phyloP scores from a whole-genome alignment of 1,284 basidiomycete genomes.

The Trichosporon ovoides region DNA sequence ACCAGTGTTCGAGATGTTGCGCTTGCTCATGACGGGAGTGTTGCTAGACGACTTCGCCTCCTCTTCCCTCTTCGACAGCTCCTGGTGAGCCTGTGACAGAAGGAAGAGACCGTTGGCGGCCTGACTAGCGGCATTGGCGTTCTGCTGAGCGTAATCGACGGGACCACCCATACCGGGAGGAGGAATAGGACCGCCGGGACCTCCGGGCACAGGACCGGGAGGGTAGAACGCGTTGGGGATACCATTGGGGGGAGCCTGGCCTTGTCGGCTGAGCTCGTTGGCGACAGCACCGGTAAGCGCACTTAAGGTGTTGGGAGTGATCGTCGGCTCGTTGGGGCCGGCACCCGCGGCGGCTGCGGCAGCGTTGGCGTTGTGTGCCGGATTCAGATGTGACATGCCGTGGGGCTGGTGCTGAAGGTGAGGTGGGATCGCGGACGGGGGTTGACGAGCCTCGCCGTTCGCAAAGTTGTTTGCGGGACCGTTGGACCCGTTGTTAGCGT shows the following conservation, averaged over 20 bases:
- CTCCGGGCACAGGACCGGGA: constrained; percentile 23
- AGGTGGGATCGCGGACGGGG: constrained; percentile 26
- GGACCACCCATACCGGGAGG: constrained; percentile 21
- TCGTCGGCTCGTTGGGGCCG: constrained; percentile 54
- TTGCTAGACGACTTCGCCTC: constrained; percentile 23
- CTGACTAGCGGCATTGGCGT: constrained; percentile 45
- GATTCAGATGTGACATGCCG: constrained; percentile 31
- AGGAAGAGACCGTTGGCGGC: constrained; percentile 89
- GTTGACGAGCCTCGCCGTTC: constrained; percentile 14
- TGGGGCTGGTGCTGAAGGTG: constrained; percentile 28
- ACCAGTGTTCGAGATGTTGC: constrained; percentile 13
- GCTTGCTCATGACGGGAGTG: constrained; percentile 27
- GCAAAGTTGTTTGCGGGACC: constrained; percentile 3
- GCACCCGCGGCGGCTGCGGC: constrained; percentile 5
- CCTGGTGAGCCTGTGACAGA: constrained; percentile 87
- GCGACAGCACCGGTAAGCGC: constrained; percentile 67
- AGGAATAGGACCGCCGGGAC: constrained; percentile 12
- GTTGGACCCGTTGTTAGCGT: constrained; percentile 5
- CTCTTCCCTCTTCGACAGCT: constrained; percentile 90
- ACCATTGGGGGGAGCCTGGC: not conserved
- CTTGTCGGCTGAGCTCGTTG: constrained; percentile 44
- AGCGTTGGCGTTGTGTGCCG: constrained; percentile 14
- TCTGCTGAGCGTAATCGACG: constrained; percentile 45
- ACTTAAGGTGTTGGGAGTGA: constrained; percentile 84
- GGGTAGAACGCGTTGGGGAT: constrained; percentile 18